Evolutionary conservation across 1,284 basidiomycete species (phyloP), one percentile per base, ranked within the genome.

Genomic region (Ceratobasidium papillatum): DNA sequence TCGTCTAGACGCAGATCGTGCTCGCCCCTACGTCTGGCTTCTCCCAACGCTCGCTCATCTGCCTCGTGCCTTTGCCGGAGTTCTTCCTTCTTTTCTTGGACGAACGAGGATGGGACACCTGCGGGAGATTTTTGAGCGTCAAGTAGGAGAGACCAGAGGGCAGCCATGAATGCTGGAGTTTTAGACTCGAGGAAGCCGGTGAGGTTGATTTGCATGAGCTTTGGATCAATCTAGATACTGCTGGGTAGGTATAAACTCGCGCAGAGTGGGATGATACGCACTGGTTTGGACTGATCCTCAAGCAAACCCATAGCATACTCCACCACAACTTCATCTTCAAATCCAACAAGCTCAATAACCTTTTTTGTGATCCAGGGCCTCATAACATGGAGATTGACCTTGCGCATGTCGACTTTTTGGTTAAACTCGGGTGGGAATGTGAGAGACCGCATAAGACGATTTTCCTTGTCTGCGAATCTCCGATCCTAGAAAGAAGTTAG

Each of bases 261-360:
- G 19, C 8, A 47, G 54, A 14, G 58, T 9, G n/a, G 54, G 49
- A 65, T 36, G 61, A 69, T 36, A 83, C 90, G 78, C 77, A 96
- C 95, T n/a, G 93, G 91, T 77, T 92, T 87, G 30, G 88, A 87
- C 62, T 90, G 86, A 79, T 97, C 94, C 81, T 99, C 97, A 7
- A 99, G 84, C 56, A 98, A 86, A 25, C 94, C 94, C 88, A 94
- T 93, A 19, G 95, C 94, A 81, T 98, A 99, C 82, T 99, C 97
- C 32, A 98, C 91, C 36, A 99, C 93, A 47, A 99, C 92, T 80
- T 99, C 97, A 82, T 99, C 97, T 80, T 99, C 97, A 65, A 99
- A 91, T 4, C 95, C 95, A 47, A 97, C 89, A 27, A 98, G 87
- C 78, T 96, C 93, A 3, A 93, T 89, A 73, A 98, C 90, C 80